Conservation (phyloP, 805 yeast genomes). For the Diddensiella transvaalensis region DNA sequence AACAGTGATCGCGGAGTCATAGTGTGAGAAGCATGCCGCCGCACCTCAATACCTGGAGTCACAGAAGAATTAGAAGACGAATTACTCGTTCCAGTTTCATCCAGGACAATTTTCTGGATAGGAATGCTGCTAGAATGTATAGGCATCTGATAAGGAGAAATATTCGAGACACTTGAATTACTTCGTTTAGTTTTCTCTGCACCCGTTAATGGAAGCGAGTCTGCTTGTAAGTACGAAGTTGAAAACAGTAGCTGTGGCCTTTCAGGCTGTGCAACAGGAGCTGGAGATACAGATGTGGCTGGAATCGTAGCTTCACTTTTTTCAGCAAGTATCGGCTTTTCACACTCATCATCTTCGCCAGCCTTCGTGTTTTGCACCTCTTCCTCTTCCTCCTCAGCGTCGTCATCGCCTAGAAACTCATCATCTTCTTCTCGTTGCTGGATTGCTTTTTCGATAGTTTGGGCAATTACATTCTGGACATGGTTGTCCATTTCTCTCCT, state of each 20-base stretch:
- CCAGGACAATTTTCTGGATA: conserved; percentile 11
- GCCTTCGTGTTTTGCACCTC: not conserved
- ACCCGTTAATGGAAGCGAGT: conserved; percentile 37
- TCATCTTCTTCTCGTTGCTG: conserved; percentile 21
- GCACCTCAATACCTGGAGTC: not conserved
- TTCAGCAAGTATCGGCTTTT: no score
- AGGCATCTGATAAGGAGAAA: conserved; percentile 20
- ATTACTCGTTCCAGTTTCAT: conserved; percentile 6
- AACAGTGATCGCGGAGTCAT: not conserved
- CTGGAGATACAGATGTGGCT: not conserved
- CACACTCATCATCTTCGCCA: not conserved
- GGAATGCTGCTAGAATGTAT: conserved; percentile 6
- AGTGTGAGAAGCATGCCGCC: conserved; percentile 15
- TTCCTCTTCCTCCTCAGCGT: conserved; percentile 10
- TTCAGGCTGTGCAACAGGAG: not conserved
- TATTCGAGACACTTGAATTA: conserved; percentile 7
- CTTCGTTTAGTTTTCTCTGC: conserved; percentile 3
- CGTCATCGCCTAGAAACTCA: conserved; percentile 24
- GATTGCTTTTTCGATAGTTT: conserved; percentile 52
- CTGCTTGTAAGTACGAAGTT: conserved; percentile 40
- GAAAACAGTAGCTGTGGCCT: conserved; percentile 32
- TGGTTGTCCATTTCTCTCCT: conserved; percentile 72
- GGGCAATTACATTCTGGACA: conserved; percentile 59
- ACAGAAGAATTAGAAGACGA: conserved; percentile 8
- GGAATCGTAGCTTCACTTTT: no score